Evolutionary conservation across 176 grass and related monocot species (phyloP).

Genomic region (Rhynchospora pubera): DNA sequence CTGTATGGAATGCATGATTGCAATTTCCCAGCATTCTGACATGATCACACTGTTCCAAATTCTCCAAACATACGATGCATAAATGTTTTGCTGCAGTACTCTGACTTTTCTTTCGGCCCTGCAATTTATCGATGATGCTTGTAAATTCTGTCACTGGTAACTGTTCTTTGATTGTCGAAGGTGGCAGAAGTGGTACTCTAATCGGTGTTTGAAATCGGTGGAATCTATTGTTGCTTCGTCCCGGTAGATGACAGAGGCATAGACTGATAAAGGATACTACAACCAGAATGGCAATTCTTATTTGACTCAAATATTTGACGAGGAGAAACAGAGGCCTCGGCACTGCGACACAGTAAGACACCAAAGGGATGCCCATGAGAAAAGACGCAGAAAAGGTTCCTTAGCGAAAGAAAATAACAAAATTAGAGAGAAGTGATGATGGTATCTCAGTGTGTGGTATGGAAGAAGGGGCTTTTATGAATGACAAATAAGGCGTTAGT

Average conservation of each 20-base stretch:
- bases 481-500: neutral
- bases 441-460: neutral
- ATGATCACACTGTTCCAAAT: conserved; percentile 41
- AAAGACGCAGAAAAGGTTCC: too few species aligned
- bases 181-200: conserved; percentile 20
- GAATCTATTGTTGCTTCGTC: neutral
- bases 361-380: conserved; percentile 64
- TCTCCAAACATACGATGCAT: conserved; percentile 72
- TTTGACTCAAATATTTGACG: conserved; percentile 38
- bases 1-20: conserved; percentile 52
- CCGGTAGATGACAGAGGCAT: conserved; percentile 36
- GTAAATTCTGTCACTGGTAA: conserved; percentile 40
- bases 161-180: conserved; percentile 44
- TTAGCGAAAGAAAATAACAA: too few species aligned
- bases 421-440: neutral
- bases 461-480: conserved; percentile 11
- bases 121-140: conserved; percentile 10
- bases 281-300: conserved; percentile 21
- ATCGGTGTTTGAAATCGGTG: conserved; percentile 10
- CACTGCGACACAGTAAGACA: conserved; percentile 44
- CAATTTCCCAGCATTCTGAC: conserved; percentile 70
- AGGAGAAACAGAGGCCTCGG: conserved; percentile 45
- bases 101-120: neutral
- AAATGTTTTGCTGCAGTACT: neutral
- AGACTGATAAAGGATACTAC: conserved; percentile 25